phyloP scores from a whole-genome alignment of 345 rosid species.

The Lenwebbia sp. region DNA sequence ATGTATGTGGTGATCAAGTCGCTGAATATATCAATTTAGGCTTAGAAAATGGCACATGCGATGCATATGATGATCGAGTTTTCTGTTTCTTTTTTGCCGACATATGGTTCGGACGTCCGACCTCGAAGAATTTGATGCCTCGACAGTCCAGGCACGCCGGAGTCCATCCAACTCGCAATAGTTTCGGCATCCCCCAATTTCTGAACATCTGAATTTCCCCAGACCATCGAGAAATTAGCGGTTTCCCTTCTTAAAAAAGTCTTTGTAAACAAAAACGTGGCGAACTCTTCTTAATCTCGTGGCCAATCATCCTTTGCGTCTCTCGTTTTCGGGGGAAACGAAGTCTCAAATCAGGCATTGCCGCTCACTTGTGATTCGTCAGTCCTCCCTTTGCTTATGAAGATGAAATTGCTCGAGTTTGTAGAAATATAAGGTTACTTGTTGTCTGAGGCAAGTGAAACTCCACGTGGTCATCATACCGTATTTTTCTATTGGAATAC shows the following conservation, averaged over 20 bases:
- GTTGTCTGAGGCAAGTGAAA: background rate
- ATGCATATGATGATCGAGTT: background rate
- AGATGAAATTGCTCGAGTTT: background rate
- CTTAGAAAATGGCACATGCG: background rate
- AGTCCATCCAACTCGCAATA: background rate
- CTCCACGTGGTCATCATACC: background rate
- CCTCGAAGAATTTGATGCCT: background rate
- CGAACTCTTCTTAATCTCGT: background rate
- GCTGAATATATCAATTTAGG: background rate
- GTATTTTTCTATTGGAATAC: background rate
- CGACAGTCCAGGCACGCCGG: background rate
- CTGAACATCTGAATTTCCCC: background rate
- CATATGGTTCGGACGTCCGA: background rate
- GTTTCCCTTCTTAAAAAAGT: background rate
- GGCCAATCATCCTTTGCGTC: background rate
- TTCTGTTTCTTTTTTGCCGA: background rate
- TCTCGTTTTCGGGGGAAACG: background rate
- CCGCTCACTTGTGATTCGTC: background rate
- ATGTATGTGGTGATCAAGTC: background rate
- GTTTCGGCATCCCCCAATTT: background rate
- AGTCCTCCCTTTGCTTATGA: background rate
- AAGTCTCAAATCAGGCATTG: background rate
- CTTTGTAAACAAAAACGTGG: background rate
- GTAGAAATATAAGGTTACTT: background rate
- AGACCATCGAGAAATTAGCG: background rate